Conservation (phyloP, 768 basidiomycete species). For the Kwoniella sp. region DNA sequence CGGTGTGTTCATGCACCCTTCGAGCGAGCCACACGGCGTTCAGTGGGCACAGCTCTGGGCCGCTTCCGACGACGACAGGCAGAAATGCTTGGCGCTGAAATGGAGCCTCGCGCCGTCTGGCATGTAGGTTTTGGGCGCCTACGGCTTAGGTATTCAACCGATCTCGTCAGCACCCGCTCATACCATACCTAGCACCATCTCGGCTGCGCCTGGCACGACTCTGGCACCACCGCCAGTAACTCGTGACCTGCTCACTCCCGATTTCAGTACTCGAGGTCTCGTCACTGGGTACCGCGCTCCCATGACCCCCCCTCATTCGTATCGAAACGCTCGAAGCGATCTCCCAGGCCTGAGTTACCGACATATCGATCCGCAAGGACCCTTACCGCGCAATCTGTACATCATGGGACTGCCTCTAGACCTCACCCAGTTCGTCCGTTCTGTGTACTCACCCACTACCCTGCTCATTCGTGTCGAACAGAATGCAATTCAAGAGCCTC, state of each 20-base stretch:
- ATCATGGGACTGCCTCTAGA: conserved; percentile 34
- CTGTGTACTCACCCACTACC: not conserved
- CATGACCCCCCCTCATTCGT: conserved; percentile 4
- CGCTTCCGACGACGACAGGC: conserved; percentile 20
- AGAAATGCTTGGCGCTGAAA: conserved; percentile 16
- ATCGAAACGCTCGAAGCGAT: conserved; percentile 4
- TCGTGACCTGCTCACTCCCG: conserved; percentile 7
- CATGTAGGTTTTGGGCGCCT: conserved; percentile 28
- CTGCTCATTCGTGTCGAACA: not conserved
- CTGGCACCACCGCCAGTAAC: not conserved
- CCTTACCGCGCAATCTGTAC: conserved; percentile 37
- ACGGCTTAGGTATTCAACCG: too few relatives aligned
- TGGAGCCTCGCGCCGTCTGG: conserved; percentile 11
- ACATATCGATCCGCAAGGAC: conserved; percentile 22
- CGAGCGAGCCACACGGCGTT: too few relatives aligned
- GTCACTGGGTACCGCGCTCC: conserved; percentile 7
- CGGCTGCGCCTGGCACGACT: conserved; percentile 6
- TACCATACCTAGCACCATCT: conserved; percentile 2
- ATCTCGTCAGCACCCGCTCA: not conserved
- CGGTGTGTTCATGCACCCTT: conserved; percentile 28
- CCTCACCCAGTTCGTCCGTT: conserved; percentile 30
- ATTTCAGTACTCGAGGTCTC: not conserved
- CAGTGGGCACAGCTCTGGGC: conserved; percentile 40
- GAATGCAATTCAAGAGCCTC: conserved; percentile 27
- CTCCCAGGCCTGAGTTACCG: conserved; percentile 6